phyloP scores from a whole-genome alignment of 1,284 basidiomycete genomes.

The Ustilago xerochloae region DNA sequence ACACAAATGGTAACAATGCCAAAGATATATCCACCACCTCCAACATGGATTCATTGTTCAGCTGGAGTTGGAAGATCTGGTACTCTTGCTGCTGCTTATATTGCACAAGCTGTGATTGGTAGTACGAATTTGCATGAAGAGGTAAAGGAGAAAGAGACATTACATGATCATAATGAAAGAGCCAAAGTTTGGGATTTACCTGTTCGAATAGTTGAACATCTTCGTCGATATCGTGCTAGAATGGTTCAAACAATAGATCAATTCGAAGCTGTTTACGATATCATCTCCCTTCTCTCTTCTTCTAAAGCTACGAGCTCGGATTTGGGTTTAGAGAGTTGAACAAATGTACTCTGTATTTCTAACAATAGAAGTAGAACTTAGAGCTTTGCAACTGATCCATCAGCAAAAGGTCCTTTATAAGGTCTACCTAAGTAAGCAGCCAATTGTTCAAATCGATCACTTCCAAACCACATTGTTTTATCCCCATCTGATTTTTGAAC shows the following conservation, averaged over 20 bases:
- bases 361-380: not conserved
- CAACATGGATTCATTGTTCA: slow-evolving; percentile 81
- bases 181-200: slow-evolving; percentile 33
- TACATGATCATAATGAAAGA: not conserved
- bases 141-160: not conserved
- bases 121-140: too few relatives aligned
- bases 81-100: slow-evolving; percentile 71
- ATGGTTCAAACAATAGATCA: slow-evolving; percentile 61
- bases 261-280: slow-evolving; percentile 40
- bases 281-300: slow-evolving; percentile 16
- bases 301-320: not conserved
- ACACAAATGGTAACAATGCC: slow-evolving; percentile 41
- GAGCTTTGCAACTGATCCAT: slow-evolving; percentile 40
- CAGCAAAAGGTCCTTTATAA: slow-evolving; percentile 55
- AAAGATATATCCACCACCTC: slow-evolving; percentile 71
- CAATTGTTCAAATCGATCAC: slow-evolving; percentile 57
- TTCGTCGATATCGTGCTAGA: slow-evolving; percentile 48
- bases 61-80: slow-evolving; percentile 71
- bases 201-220: slow-evolving; percentile 45
- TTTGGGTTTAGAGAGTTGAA: not conserved
- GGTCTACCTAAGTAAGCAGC: slow-evolving; percentile 46
- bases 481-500: slow-evolving; percentile 37
- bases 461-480: slow-evolving; percentile 44
- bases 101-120: slow-evolving; percentile 36
- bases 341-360: not conserved